Conservation (phyloP, 2,329 filamentous ascomycete species). For the Aureobasidium vineae region DNA sequence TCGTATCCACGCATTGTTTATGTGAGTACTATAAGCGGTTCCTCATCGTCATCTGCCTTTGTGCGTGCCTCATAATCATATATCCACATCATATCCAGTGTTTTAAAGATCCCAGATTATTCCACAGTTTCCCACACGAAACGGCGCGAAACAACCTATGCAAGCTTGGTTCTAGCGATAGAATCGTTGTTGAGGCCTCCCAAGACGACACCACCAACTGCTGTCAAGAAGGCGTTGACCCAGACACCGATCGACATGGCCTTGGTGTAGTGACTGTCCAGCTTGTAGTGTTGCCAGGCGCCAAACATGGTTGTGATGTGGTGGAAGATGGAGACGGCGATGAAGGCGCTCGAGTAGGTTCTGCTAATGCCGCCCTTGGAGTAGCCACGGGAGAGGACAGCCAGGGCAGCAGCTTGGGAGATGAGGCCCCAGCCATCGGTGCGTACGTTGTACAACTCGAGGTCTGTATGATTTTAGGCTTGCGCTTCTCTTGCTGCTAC, state of each 20-base stretch:
- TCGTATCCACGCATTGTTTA: not conserved
- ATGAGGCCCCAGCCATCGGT: conserved; percentile 41
- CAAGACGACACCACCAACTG: conserved; percentile 7
- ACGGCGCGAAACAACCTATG: not conserved
- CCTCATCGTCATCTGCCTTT: not conserved
- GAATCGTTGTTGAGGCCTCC: conserved; percentile 4
- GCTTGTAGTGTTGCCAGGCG: conserved; percentile 37
- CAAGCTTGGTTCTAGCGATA: conserved; percentile 9
- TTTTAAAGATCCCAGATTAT: not conserved
- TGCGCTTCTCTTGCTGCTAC: not conserved
- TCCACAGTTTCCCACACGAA: not conserved
- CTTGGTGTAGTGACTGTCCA: conserved; percentile 37
- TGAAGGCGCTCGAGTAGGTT: conserved; percentile 37
- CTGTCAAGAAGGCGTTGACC: conserved; percentile 19
- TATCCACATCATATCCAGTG: not conserved
- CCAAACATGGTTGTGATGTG: conserved; percentile 40
- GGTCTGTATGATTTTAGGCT: conserved; percentile 32
- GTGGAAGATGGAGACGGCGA: conserved; percentile 39
- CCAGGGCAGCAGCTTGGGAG: conserved; percentile 36
- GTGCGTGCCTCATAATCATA: not conserved
- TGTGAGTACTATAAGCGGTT: not conserved
- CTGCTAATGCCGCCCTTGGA: conserved; percentile 35
- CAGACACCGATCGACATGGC: conserved; percentile 26
- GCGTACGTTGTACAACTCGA: conserved; percentile 41
- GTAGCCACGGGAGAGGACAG: conserved; percentile 37